A percentile compares a stretch with the other conserved stretches of the same genome.
Conservation (phyloP, 345 rosid genomes). For the Balakata baccata region DNA sequence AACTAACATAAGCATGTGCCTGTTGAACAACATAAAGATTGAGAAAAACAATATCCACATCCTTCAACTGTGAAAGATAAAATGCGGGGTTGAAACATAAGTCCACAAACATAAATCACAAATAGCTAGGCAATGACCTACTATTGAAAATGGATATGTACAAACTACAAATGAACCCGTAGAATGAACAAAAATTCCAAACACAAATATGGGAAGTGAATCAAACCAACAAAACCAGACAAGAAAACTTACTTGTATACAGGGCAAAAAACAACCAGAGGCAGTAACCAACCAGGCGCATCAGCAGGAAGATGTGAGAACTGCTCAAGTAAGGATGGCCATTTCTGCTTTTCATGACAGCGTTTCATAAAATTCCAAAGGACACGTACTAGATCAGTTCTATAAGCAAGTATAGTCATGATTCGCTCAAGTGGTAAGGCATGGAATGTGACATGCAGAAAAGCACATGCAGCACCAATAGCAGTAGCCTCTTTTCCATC, state of each 20-base stretch:
- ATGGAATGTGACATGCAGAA: conserved; percentile 75
- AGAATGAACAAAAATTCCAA: conserved; percentile 1
- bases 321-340: conserved; percentile 65
- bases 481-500: conserved; percentile 68
- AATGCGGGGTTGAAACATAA: neutral
- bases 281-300: conserved; percentile 92
- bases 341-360: conserved; percentile 79
- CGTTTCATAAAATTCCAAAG: conserved; percentile 90
- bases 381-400: conserved; percentile 87
- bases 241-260: conserved; percentile 75
- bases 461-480: conserved; percentile 90
- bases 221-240: neutral
- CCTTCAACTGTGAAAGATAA: neutral
- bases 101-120: neutral
- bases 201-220: conserved; percentile 6
- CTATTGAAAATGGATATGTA: neutral
- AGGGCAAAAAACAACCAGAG: conserved; percentile 93
- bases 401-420: conserved; percentile 86
- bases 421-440: conserved; percentile 74
- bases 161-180: neutral
- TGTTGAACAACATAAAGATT: conserved; percentile 39
- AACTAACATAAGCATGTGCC: conserved; percentile 96
- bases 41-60: neutral
- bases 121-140: neutral
- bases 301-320: conserved; percentile 67